Evolutionary conservation across 805 yeast species (phyloP).

Genomic region (Komagataella pastoris): DNA sequence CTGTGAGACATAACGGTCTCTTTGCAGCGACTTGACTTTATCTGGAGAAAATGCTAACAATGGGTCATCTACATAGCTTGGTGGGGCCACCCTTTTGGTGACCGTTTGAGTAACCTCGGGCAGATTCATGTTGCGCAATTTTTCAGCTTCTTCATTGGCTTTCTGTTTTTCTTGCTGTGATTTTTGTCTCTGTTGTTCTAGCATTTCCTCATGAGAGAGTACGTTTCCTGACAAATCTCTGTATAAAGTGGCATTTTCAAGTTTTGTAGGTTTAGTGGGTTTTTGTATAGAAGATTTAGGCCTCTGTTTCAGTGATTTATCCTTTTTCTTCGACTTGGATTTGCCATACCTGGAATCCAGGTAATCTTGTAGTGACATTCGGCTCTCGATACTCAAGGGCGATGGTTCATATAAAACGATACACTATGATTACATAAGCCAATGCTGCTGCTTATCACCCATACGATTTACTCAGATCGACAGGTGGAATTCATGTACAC

Average conservation of each 20-base stretch:
- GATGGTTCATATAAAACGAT: background rate
- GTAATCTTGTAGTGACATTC: background rate
- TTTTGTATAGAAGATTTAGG: background rate
- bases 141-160: background rate
- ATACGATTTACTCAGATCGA: too few relatives aligned
- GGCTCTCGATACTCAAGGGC: background rate
- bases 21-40: constrained; percentile 7
- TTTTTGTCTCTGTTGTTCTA: background rate
- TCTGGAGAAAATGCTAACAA: constrained; percentile 29
- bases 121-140: background rate
- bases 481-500: background rate
- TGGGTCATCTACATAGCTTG: constrained; percentile 45
- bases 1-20: constrained; percentile 11
- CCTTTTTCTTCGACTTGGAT: background rate
- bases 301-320: background rate
- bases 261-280: background rate
- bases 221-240: background rate
- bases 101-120: background rate
- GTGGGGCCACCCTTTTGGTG: background rate
- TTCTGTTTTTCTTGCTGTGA: background rate
- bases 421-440: background rate
- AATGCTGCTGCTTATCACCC: too few relatives aligned
- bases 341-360: background rate
- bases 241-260: background rate
- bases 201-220: background rate